phyloP scores from a whole-genome alignment of 2,329 filamentous ascomycete genomes.

The Scleromitrula shiraiana region DNA sequence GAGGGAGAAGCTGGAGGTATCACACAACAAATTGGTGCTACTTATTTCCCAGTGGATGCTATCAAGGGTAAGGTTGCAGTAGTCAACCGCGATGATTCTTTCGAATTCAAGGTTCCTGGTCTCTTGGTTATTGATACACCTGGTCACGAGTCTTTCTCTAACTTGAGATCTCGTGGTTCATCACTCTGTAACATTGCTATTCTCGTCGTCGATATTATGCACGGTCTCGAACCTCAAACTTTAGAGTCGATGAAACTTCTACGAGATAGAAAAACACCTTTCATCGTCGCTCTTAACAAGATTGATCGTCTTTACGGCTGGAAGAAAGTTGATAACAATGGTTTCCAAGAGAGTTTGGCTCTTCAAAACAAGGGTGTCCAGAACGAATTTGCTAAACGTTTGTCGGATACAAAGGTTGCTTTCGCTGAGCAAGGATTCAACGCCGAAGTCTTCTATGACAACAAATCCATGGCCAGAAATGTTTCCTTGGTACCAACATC shows the following conservation, averaged over 20 bases:
- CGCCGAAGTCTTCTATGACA: constrained; percentile 92
- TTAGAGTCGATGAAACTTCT: constrained; percentile 94
- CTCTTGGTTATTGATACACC: constrained; percentile 95
- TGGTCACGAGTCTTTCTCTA: constrained; percentile 99
- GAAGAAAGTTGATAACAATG: constrained; percentile 98
- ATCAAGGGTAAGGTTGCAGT: constrained; percentile 88
- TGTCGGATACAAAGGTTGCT: constrained; percentile 85
- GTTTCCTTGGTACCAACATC: constrained; percentile 97
- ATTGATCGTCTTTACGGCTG: constrained; percentile 98
- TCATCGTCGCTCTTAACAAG: constrained; percentile 98
- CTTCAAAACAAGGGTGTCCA: constrained; percentile 90
- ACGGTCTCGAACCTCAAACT: constrained; percentile 95
- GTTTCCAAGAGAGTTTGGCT: constrained; percentile 85
- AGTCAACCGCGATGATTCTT: constrained; percentile 81
- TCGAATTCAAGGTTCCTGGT: constrained; percentile 97
- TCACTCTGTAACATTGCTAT: constrained; percentile 99
- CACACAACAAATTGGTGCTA: constrained; percentile 98
- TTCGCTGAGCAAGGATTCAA: constrained; percentile 98
- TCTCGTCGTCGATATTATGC: constrained; percentile 98
- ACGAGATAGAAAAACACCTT: constrained; percentile 88
- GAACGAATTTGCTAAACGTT: constrained; percentile 85
- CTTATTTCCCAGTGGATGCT: constrained; percentile 94
- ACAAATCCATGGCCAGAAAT: constrained; percentile 90
- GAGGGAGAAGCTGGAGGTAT: constrained; percentile 99
- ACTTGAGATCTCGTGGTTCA: constrained; percentile 90